Evolutionary conservation across 495 filamentous ascomycete genomes (phyloP).

Genomic region (Podospora didyma): DNA sequence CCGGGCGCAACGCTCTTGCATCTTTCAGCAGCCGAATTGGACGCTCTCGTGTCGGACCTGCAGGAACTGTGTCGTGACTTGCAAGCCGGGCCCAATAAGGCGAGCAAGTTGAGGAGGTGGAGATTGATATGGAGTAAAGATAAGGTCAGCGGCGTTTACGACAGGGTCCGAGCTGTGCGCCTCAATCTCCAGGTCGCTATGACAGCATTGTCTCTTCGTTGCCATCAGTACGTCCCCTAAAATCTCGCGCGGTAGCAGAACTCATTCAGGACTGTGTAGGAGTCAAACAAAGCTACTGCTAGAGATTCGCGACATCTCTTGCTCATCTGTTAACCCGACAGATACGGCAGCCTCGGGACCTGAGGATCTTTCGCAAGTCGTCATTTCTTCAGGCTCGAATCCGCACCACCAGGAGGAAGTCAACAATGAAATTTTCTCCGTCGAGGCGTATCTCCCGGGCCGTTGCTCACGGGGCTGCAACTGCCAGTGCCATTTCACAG

Average conservation of each 20-base stretch:
- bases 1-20: background rate
- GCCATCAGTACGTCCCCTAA: background rate
- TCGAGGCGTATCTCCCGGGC: background rate
- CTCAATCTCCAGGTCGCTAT: background rate
- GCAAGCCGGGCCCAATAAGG: background rate
- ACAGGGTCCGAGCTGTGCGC: background rate
- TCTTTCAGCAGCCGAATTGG: background rate
- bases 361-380: background rate
- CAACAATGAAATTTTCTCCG: background rate
- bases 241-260: background rate
- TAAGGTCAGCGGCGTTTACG: background rate
- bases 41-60: background rate
- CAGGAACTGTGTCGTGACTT: background rate
- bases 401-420: background rate
- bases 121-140: background rate
- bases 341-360: background rate
- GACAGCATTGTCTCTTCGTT: background rate
- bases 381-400: background rate
- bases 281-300: background rate
- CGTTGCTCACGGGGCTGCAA: background rate
- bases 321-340: background rate
- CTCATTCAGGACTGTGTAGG: background rate
- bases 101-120: background rate
- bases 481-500: background rate
- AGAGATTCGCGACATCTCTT: background rate